Conservation (phyloP, 2,329 filamentous ascomycete species). For the Sporothrix pseudoabietina region DNA sequence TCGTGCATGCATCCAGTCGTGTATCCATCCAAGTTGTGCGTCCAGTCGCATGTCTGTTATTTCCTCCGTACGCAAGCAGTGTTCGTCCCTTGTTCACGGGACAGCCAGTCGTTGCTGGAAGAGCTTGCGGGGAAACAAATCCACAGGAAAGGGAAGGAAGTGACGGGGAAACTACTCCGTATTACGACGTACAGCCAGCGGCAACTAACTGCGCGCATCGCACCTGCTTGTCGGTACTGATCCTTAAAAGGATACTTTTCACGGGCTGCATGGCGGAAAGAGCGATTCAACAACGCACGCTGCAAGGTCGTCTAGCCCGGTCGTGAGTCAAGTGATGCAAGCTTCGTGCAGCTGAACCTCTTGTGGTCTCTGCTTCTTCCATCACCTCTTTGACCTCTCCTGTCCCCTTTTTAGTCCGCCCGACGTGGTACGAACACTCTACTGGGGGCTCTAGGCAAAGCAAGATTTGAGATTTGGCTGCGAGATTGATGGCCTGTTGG, state of each 20-base stretch:
- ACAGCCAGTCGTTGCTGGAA: not conserved
- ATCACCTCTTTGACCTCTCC: not conserved
- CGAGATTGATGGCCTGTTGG: constrained; percentile 1
- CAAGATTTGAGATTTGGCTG: constrained; percentile 13
- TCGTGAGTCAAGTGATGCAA: constrained; percentile 13
- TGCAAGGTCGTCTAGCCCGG: constrained; percentile 22
- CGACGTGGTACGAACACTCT: constrained; percentile 3
- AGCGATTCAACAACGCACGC: not conserved
- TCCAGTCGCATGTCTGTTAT: not conserved
- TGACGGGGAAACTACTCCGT: not conserved
- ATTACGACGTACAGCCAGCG: too few species aligned
- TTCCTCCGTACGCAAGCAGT: constrained; percentile 10
- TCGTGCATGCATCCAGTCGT: not conserved
- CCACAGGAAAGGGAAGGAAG: not conserved
- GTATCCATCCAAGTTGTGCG: not conserved
- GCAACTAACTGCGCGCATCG: not conserved
- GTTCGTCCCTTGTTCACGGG: not conserved
- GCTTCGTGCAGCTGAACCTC: not conserved
- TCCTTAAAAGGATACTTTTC: not conserved
- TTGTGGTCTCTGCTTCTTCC: not conserved
- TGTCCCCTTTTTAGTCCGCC: not conserved
- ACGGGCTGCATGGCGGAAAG: not conserved
- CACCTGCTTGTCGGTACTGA: not conserved
- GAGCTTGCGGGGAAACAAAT: not conserved
- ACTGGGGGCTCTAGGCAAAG: not conserved